These are phyloP conservation scores for Cyclostephanos tholiformis DNA, from an alignment of 108 stramenopile species.

Conservation along the genomic window DNA sequence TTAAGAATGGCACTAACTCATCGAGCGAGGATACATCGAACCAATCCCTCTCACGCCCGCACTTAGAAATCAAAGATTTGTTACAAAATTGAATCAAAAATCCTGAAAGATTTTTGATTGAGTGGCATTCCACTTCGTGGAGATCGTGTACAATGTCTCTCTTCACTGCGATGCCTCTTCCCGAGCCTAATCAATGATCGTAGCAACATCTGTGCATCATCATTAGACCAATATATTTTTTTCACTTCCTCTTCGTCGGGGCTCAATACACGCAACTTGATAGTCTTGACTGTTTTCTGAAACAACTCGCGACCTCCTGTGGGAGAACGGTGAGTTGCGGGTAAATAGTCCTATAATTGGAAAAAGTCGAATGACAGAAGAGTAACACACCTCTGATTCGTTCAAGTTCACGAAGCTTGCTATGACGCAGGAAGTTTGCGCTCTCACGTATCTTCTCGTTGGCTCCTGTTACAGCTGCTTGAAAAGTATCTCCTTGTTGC, in stretches of 20 bases:
- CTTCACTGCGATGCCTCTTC: background rate
- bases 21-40: background rate
- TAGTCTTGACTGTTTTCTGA: background rate
- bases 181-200: constrained; percentile 23
- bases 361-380: background rate
- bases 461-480: constrained; percentile 26
- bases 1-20: constrained; percentile 17
- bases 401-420: constrained; percentile 30
- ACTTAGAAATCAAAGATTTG: constrained; percentile 16
- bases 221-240: constrained; percentile 23
- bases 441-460: constrained; percentile 25
- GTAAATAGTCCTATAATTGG: background rate
- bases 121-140: constrained; percentile 5
- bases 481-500: constrained; percentile 28
- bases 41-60: background rate
- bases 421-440: constrained; percentile 31
- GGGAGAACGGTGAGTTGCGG: background rate
- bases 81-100: constrained; percentile 13
- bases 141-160: constrained; percentile 22
- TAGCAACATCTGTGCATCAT: constrained; percentile 22
- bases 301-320: background rate
- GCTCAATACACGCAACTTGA: constrained; percentile 4
- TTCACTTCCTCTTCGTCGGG: constrained; percentile 11
- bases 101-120: constrained; percentile 1
- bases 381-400: background rate